Percentiles rank a stretch among this genome's conserved stretches.
These are phyloP conservation scores for Jamesozyma lodderae DNA, from an alignment of 805 yeast genomes.

Conservation along the genomic window DNA sequence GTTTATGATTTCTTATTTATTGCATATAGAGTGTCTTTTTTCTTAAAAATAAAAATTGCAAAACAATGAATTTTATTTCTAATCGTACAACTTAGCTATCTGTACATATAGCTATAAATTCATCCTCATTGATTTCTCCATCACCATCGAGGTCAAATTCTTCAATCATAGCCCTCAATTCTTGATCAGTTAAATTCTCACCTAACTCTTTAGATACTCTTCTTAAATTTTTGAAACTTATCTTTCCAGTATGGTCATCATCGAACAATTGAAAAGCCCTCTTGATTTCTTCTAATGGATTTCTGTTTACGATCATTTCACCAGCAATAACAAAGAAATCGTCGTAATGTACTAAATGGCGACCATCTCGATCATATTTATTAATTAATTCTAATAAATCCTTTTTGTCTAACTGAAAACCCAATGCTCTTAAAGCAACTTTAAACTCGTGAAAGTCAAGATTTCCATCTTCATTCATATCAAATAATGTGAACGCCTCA, in stretches of 20 bases:
- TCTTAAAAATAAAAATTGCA: too few relatives aligned
- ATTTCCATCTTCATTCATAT: constrained; percentile 83
- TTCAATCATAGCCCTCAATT: constrained; percentile 91
- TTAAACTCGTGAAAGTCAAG: constrained; percentile 89
- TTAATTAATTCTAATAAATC: constrained; percentile 69
- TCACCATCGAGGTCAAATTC: constrained; percentile 95
- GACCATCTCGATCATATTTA: constrained; percentile 66
- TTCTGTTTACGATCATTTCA: constrained; percentile 72
- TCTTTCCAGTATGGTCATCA: constrained; percentile 80
- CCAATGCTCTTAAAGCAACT: constrained; percentile 89
- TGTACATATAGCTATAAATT: constrained; percentile 80
- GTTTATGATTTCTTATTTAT: too few relatives aligned
- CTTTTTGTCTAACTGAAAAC: constrained; percentile 71
- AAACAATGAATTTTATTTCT: too few relatives aligned
- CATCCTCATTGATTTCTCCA: constrained; percentile 88
- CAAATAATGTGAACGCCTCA: constrained; percentile 87
- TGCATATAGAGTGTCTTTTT: too few relatives aligned
- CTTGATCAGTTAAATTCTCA: constrained; percentile 86
- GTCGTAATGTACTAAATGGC: constrained; percentile 65
- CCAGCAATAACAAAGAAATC: constrained; percentile 71
- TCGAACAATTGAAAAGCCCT: constrained; percentile 87
- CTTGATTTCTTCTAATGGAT: constrained; percentile 84
- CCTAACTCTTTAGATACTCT: constrained; percentile 89
- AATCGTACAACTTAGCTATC: constrained; percentile 38
- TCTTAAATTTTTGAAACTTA: constrained; percentile 70